These are phyloP conservation scores for Mayamaea pseudoterrestris DNA, from an alignment of 108 stramenopile genomes.

Conservation along the genomic window DNA sequence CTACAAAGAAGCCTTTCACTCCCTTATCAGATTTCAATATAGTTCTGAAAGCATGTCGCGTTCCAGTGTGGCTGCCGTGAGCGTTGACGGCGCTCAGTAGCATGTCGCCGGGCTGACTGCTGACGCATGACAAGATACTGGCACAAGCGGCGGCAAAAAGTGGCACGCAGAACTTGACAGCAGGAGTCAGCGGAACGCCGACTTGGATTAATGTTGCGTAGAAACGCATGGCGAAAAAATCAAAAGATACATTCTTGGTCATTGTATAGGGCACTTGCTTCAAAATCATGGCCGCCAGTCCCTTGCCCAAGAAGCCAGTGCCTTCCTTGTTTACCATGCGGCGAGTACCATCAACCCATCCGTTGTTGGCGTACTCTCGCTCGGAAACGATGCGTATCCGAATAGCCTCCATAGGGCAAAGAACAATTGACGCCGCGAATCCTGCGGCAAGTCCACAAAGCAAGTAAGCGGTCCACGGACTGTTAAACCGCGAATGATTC, in stretches of 20 bases:
- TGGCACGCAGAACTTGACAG: constrained; percentile 39
- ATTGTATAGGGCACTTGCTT: constrained; percentile 92
- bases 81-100: constrained; percentile 70
- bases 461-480: constrained; percentile 21
- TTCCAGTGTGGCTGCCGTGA: constrained; percentile 24
- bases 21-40: constrained; percentile 38
- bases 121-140: constrained; percentile 65
- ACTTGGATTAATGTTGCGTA: constrained; percentile 19
- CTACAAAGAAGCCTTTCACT: constrained; percentile 53
- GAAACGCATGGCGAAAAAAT: constrained; percentile 35
- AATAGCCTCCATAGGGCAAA: constrained; percentile 80
- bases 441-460: constrained; percentile 53
- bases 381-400: constrained; percentile 82
- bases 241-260: constrained; percentile 83
- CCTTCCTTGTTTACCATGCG: constrained; percentile 51
- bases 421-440: constrained; percentile 60
- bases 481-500: constrained; percentile 15
- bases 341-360: constrained; percentile 36
- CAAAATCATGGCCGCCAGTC: constrained; percentile 59
- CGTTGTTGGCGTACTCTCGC: constrained; percentile 35
- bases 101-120: constrained; percentile 87
- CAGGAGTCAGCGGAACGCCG: constrained; percentile 21
- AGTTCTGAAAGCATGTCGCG: constrained; percentile 35
- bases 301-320: constrained; percentile 31
- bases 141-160: constrained; percentile 52